Evolutionary conservation across 2,329 filamentous ascomycete genomes (phyloP).

Genomic region (Talaromyces sp.): DNA sequence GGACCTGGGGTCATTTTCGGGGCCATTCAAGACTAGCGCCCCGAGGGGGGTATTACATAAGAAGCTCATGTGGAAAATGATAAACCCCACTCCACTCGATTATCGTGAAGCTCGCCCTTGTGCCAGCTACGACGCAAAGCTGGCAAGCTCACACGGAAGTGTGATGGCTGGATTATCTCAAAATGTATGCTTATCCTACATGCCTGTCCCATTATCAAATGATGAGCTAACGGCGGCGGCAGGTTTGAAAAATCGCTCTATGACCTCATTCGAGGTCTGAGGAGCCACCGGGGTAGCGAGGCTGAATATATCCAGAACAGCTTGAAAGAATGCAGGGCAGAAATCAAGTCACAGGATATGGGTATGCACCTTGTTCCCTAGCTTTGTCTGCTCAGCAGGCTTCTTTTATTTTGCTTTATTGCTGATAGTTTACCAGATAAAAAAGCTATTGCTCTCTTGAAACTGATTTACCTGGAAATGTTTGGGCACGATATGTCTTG

Average conservation of each 20-base stretch:
- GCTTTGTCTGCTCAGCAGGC: background rate
- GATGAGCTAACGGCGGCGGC: background rate
- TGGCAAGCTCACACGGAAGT: background rate
- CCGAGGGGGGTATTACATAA: background rate
- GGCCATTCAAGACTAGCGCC: background rate
- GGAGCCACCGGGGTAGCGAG: conserved; percentile 92
- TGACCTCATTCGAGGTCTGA: conserved; percentile 93
- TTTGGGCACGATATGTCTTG: conserved; percentile 99
- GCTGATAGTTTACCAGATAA: conserved; percentile 54
- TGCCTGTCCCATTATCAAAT: background rate
- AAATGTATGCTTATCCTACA: background rate
- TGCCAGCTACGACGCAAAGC: background rate
- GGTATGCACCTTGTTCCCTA: conserved; percentile 45
- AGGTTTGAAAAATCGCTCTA: conserved; percentile 99
- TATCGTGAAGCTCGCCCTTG: background rate
- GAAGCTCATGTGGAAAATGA: background rate
- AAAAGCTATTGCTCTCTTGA: conserved; percentile 92
- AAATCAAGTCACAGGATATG: conserved; percentile 92
- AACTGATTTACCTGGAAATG: conserved; percentile 98
- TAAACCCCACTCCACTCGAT: background rate
- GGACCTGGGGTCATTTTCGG: no score
- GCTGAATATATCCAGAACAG: conserved; percentile 91
- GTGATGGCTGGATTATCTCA: background rate
- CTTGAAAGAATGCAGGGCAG: conserved; percentile 88
- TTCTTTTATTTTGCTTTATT: background rate